These are phyloP conservation scores for Diaporthe destruens DNA, from an alignment of 2,329 filamentous ascomycete species.

Conservation along the genomic window DNA sequence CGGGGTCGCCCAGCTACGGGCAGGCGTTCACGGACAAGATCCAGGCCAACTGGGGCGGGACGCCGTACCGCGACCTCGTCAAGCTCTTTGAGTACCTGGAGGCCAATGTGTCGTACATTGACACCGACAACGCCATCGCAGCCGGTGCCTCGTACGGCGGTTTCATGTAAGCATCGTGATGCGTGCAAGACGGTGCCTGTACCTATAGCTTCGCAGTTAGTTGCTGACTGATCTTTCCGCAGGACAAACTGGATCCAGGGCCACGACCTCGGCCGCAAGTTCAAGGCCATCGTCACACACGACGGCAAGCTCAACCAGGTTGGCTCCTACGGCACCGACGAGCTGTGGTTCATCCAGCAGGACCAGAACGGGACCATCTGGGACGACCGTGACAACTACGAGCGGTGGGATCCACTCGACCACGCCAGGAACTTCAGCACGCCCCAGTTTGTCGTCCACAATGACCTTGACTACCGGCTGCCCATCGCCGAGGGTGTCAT, in stretches of 20 bases:
- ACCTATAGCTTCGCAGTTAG: constrained; percentile 32
- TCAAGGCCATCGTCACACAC: constrained; percentile 69
- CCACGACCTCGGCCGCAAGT: constrained; percentile 65
- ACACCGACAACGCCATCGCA: constrained; percentile 63
- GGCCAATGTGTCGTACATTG: constrained; percentile 63
- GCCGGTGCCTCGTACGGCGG: constrained; percentile 67
- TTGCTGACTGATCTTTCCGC: background rate
- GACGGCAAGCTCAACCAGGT: constrained; percentile 57
- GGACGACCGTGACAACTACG: constrained; percentile 50
- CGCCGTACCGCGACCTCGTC: constrained; percentile 68
- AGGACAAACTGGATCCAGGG: constrained; percentile 60
- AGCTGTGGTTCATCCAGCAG: constrained; percentile 54
- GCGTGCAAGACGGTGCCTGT: background rate
- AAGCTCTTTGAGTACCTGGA: constrained; percentile 66
- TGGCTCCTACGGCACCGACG: constrained; percentile 49
- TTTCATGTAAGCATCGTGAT: constrained; percentile 58
- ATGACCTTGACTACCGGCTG: constrained; percentile 74
- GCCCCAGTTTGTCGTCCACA: constrained; percentile 79
- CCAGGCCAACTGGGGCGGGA: constrained; percentile 62
- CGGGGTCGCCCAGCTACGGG: constrained; percentile 66
- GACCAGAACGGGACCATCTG: constrained; percentile 64
- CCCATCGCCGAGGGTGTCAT: constrained; percentile 76
- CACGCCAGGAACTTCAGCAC: constrained; percentile 71
- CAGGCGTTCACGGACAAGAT: constrained; percentile 66
- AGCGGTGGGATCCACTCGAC: constrained; percentile 60